Percentiles rank a stretch among this genome's conserved stretches.
Evolutionary conservation across 495 filamentous ascomycete species (phyloP).

Genomic region (Mytilinidion resinicola): DNA sequence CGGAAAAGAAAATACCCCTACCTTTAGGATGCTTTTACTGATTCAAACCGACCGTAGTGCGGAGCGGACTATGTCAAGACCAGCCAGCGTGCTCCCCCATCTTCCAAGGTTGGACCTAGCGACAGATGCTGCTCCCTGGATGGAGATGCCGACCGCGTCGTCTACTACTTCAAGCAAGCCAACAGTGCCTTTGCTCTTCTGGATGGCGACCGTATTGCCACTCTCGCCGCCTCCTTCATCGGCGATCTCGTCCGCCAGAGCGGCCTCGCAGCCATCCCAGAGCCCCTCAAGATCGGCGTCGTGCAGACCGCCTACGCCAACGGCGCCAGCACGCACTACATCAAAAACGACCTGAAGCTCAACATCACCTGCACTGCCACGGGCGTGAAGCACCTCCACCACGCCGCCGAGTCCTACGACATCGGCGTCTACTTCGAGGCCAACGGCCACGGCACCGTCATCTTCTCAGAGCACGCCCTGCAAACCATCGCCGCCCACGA

Average conservation of each 20-base stretch:
- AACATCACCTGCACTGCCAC: conserved; percentile 90
- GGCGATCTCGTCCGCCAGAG: conserved; percentile 76
- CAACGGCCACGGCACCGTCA: conserved; percentile 93
- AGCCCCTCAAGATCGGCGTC: conserved; percentile 70
- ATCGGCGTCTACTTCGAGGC: conserved; percentile 98
- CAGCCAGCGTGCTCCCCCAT: conserved; percentile 82
- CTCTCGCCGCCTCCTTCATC: conserved; percentile 88
- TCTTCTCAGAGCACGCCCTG: conserved; percentile 81
- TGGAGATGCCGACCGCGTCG: conserved; percentile 88
- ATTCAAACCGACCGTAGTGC: conserved; percentile 48
- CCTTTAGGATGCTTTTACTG: conserved; percentile 4
- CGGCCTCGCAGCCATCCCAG: conserved; percentile 59
- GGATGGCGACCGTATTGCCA: conserved; percentile 95
- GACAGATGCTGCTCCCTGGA: conserved; percentile 88
- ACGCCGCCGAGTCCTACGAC: conserved; percentile 84
- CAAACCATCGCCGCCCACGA: conserved; percentile 67
- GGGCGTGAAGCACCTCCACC: conserved; percentile 95
- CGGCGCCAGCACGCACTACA: conserved; percentile 87
- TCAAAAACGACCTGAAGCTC: conserved; percentile 78
- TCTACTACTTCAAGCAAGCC: conserved; percentile 88
- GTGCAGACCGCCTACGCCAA: conserved; percentile 98
- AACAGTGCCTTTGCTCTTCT: conserved; percentile 80
- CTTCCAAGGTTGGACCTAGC: conserved; percentile 64
- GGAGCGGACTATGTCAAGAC: conserved; percentile 98
- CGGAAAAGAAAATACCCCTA: background rate